Percentiles rank a stretch among this genome's conserved stretches.
phyloP scores from a whole-genome alignment of 2,329 filamentous ascomycete species.

The Penicillium brasilianum region DNA sequence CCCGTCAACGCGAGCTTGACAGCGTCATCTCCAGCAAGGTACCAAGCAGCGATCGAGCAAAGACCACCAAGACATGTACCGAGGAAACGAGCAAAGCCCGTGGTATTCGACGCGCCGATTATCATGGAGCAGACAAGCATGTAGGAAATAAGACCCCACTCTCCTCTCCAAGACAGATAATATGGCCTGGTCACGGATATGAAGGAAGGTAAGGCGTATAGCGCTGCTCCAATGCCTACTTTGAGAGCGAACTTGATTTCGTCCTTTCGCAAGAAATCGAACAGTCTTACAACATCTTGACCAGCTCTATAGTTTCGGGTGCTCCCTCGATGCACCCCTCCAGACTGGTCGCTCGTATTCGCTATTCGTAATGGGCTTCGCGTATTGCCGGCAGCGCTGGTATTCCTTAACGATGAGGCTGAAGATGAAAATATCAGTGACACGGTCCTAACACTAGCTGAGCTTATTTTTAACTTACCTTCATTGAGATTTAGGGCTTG shows the following conservation, averaged over 20 bases:
- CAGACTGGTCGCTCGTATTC: background rate
- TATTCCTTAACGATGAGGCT: background rate
- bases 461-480: background rate
- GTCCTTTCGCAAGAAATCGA: slow-evolving; percentile 65
- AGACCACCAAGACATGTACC: slow-evolving; percentile 83
- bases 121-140: slow-evolving; percentile 99
- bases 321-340: background rate
- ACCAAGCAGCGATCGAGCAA: slow-evolving; percentile 78
- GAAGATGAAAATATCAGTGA: background rate
- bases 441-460: background rate
- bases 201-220: slow-evolving; percentile 93
- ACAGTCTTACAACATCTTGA: slow-evolving; percentile 66
- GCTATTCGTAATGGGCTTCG: background rate
- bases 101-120: slow-evolving; percentile 93
- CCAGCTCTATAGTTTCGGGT: background rate
- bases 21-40: slow-evolving; percentile 73
- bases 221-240: slow-evolving; percentile 83
- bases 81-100: slow-evolving; percentile 81
- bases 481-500: background rate
- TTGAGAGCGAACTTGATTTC: slow-evolving; percentile 84
- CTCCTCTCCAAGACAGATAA: slow-evolving; percentile 90
- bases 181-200: slow-evolving; percentile 75
- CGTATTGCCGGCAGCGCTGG: background rate
- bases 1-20: slow-evolving; percentile 78
- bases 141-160: slow-evolving; percentile 95